phyloP scores from a whole-genome alignment of 176 grass and related monocot species.

The Avena insularis region DNA sequence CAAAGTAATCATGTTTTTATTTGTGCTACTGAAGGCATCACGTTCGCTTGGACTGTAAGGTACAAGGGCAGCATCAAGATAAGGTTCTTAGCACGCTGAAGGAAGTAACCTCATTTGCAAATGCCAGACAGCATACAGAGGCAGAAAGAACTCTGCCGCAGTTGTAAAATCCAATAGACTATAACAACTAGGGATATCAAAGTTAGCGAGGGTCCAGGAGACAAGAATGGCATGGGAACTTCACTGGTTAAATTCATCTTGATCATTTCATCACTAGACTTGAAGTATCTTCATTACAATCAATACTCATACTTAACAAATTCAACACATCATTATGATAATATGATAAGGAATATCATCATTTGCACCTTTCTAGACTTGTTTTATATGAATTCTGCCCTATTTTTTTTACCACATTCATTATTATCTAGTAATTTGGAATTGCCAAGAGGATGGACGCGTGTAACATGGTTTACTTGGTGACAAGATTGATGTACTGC shows the following conservation, averaged over 20 bases:
- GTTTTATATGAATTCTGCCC: neutral
- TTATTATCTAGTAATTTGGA: neutral
- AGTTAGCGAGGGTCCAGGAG: neutral
- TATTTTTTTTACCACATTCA: neutral
- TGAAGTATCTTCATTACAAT: neutral
- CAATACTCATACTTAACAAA: neutral
- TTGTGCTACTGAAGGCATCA: neutral
- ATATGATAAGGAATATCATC: slow-evolving; percentile 9
- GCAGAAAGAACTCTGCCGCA: neutral
- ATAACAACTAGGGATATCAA: neutral
- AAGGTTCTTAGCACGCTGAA: neutral
- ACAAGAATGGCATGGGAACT: slow-evolving; percentile 3
- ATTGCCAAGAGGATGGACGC: neutral
- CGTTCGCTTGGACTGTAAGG: neutral
- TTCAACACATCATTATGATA: neutral
- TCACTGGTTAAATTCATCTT: neutral
- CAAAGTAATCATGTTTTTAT: neutral
- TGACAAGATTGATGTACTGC: neutral
- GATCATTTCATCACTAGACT: neutral
- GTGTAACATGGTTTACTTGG: neutral
- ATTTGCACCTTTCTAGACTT: neutral
- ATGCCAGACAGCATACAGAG: neutral
- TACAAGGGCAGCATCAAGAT: neutral
- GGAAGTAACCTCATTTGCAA: neutral
- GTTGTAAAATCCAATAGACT: neutral